Base-by-base conservation (phyloP, 2,329 filamentous ascomycete species). In the Parafenestella ontariensis region DNA sequence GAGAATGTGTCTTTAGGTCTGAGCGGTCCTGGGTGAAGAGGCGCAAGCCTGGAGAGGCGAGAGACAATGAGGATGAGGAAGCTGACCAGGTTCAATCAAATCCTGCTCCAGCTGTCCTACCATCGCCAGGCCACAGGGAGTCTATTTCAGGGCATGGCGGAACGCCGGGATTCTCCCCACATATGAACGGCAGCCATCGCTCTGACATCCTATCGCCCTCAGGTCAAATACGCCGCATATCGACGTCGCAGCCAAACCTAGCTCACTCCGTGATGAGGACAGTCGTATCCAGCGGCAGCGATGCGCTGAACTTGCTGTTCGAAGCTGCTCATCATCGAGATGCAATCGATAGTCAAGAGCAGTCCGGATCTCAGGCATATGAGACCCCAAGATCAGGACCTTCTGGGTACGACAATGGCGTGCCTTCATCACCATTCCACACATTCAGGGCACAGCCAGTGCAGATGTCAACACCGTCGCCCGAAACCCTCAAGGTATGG, bases 201-300 rank as follows among this genome's bases (percentile, higher is more conserved):
- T 59, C 69, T 46, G 69, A 73, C 37, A 62, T 67, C 3, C 49
- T 73, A n/a, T 72, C 71, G 39, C 70, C 72, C 24, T 52, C 62
- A 15, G 54, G 61, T 23, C 64, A 67, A 42, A 51, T 74, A 28
- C 66, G 72, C 15, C 64, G 72, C 43, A 62, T 69, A 17, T 75
- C 73, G 11, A 69, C 70, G 10, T 65, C 69, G 17, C 70, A 75
- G 48, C 69, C 70, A 28, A 68, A 72, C 31, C 64, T 78, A 11
- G 72, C 73, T 13, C 69, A 75, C 46, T 77, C 76, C 0, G 76
- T 82, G 18, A 78, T 82, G 69, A 69, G 78, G 42, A 81, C 77
- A 0, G 79, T 84, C 8, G 82, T 84, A 3, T 81, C 81, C 0
- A 83, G 79, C 52, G 80, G 80, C 10, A 83, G 82, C 46, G 82